phyloP scores from a whole-genome alignment of 768 basidiomycete species.

The Omphalotus guepiniiformis region DNA sequence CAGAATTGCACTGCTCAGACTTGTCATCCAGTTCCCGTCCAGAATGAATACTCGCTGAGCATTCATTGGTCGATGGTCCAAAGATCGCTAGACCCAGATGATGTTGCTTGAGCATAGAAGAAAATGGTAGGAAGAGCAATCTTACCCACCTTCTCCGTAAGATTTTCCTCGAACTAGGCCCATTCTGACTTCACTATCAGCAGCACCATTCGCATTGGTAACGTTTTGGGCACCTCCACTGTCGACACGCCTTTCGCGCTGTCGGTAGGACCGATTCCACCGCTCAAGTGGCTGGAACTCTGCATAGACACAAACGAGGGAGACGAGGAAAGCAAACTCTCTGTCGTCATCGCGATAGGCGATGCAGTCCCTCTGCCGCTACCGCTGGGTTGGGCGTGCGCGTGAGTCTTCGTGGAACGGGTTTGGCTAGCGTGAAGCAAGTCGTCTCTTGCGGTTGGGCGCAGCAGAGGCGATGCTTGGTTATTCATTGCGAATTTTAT shows the following conservation, averaged over 20 bases:
- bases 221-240: neutral
- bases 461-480: neutral
- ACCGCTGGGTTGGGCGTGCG: neutral
- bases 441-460: neutral
- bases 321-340: neutral
- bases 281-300: neutral
- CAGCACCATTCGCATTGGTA: neutral
- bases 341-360: neutral
- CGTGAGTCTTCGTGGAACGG: neutral
- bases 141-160: constrained; percentile 2
- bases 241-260: neutral
- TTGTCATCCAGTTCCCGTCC: neutral
- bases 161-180: constrained; percentile 1
- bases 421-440: too few species aligned
- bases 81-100: too few species aligned
- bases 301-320: neutral
- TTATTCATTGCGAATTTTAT: neutral
- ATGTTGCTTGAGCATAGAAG: too few species aligned
- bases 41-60: neutral
- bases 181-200: neutral
- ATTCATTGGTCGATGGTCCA: neutral
- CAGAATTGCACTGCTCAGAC: neutral
- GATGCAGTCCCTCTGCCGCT: neutral
- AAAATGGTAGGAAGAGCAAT: too few species aligned
- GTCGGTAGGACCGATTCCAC: neutral